Evolutionary conservation across 1,139 yeast genomes (phyloP), one percentile per base, ranked within the genome.

Genomic region (Candida sp.): DNA sequence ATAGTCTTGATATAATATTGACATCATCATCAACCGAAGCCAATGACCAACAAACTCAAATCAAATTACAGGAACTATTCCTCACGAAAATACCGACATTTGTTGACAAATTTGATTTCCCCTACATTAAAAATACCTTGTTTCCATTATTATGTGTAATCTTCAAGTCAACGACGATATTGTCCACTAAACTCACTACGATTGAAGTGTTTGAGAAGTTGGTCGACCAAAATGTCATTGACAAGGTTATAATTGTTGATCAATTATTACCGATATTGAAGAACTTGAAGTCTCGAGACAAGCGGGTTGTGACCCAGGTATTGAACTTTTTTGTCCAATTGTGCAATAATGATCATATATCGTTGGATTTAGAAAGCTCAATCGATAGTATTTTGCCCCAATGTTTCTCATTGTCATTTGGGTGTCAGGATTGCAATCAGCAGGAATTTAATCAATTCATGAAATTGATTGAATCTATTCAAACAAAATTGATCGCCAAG

Each of bases 151-250:
- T 90, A 22, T 79, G 89, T 35, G 77, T 76, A 36, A 78, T 88
- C 3, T 91, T 90, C 63, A 79, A 88, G 35, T 86, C 89, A 38
- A 91, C 98, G 0, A 87, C 95, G 0, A 80, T 93, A 35, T 67
- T 90, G 35, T 81, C 87, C 3, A 87, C 91, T 27, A 90, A 93
- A 54, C 69, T 84, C 30, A 75, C 82, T 11, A 79, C 96, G 2
- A 72, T 90, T n/a, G 68, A 73, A 25, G 74, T 87, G 1, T 84
- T 93, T 54, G 75, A 77, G 22, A 64, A 68, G 39, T 67, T 90
- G 56, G 76, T 88, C 11, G 76, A 74, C 11, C 56, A 64, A 44
- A 81, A 80, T 49, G 77, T 81, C 2, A 73, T 91, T 41, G 97
- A 93, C 56, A 83, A 81, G 53, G 75, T 80, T 42, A 79, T 87